These are phyloP conservation scores for Blastocystis sp. DNA, from an alignment of 352 stramenopile species.

Conservation along the genomic window DNA sequence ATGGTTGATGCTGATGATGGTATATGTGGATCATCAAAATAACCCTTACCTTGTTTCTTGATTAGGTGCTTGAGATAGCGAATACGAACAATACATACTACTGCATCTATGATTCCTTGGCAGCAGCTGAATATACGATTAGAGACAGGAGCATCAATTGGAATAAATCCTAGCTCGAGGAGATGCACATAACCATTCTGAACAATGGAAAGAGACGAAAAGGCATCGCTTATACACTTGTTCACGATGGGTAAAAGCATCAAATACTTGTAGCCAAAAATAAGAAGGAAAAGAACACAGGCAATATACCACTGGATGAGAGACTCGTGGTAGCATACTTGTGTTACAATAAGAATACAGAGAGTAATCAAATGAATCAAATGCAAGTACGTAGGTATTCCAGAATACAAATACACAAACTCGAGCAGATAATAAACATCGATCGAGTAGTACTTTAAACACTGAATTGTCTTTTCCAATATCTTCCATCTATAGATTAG, in stretches of 20 bases:
- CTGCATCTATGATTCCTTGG: background rate
- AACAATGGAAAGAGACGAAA: background rate
- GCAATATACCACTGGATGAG: background rate
- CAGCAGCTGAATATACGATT: background rate
- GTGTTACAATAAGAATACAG: background rate
- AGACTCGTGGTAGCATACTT: conserved; percentile 36
- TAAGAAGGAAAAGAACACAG: background rate
- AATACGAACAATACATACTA: conserved; percentile 15
- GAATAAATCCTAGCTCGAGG: conserved; percentile 48
- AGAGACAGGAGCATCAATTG: background rate
- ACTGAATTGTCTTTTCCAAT: background rate
- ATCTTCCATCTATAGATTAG: conserved; percentile 10
- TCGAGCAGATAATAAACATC: background rate
- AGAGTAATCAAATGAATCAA: conserved; percentile 2
- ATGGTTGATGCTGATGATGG: background rate
- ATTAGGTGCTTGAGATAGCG: background rate
- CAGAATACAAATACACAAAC: background rate
- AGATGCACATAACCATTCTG: background rate
- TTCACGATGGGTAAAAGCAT: background rate
- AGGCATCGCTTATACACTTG: background rate
- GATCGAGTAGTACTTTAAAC: conserved; percentile 19
- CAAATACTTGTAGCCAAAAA: conserved; percentile 23
- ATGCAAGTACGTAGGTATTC: background rate
- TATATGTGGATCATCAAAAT: background rate
- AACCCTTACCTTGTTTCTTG: background rate